Percentiles rank a stretch among this genome's conserved stretches.
phyloP scores from a whole-genome alignment of 371 early-diverging fungal genomes.

The Mortierella sp. region DNA sequence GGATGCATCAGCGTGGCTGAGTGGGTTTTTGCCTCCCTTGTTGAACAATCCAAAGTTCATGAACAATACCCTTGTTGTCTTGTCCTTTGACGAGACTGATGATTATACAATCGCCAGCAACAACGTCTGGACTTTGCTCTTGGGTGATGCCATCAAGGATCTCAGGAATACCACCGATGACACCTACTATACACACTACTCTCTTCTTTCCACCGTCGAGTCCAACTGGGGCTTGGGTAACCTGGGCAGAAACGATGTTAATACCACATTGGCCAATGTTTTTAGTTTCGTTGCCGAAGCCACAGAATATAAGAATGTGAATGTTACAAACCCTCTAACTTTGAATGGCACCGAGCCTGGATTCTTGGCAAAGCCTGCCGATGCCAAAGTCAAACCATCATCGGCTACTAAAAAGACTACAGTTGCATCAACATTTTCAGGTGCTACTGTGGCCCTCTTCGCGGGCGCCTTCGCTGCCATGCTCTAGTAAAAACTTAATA shows the following conservation, averaged over 20 bases:
- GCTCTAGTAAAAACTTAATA: conserved; percentile 10
- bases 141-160: conserved; percentile 65
- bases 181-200: conserved; percentile 74
- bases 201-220: conserved; percentile 70
- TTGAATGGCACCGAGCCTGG: conserved; percentile 58
- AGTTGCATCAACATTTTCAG: conserved; percentile 3
- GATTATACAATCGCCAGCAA: conserved; percentile 47
- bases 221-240: conserved; percentile 73
- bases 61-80: conserved; percentile 65
- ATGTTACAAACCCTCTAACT: conserved; percentile 50
- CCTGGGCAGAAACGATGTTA: conserved; percentile 66
- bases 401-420: neutral
- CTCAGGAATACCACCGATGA: conserved; percentile 61
- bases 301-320: conserved; percentile 53
- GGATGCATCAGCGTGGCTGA: conserved; percentile 67
- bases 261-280: conserved; percentile 55
- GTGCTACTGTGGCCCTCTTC: conserved; percentile 9
- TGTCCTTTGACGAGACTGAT: conserved; percentile 69
- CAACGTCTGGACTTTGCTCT: conserved; percentile 62
- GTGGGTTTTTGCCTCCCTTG: conserved; percentile 66
- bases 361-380: conserved; percentile 55
- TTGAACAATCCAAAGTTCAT: conserved; percentile 63
- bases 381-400: conserved; percentile 30
- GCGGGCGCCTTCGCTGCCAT: conserved; percentile 19
- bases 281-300: conserved; percentile 52